Evolutionary conservation across 768 basidiomycete genomes (phyloP), one percentile per base, ranked within the genome.

Genomic region (Lentinus brumalis): DNA sequence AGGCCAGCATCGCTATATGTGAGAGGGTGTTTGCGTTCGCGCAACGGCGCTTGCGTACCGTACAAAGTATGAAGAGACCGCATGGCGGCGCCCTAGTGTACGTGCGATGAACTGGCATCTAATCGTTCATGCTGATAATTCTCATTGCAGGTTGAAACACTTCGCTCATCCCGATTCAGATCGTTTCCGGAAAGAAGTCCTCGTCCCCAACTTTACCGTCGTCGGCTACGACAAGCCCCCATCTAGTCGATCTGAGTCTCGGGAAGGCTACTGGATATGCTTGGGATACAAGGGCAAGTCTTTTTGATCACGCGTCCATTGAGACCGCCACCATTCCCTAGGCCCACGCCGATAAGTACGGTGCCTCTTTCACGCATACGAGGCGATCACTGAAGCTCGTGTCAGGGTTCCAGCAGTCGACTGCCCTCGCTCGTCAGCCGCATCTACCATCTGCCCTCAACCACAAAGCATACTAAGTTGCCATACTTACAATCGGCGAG

Each of bases 191-290:
- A 75, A 75, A 32, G 68, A 79, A n/a, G 70, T 74, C 5, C 78
- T 97, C 1, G 75, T 80, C 21, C 84, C 85, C 0, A 77, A 81
- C 62, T 98, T 98, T 70, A 72, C 79, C 30, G 73, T 79, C 16
- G 91, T 97, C 0, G 74, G 79, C 16, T 86, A 81, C 67, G 75
- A 87, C 68, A 98, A 98, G 71, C 96, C 96, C 0, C 77, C 83
- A n/a, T 83, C 92, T 0, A 94, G 92, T 55, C 81, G 95, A 8
- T 67, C 82, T 0, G 88, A 88, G 59, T 94, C 91, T 0, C 81
- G 84, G 31, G 96, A 98, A 70, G 88, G 84, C 0, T 98, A 94
- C 73, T 96, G 88, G 78, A 77, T 97, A 9, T 97, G 95, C 70
- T 78, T 85, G 50, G 92, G 92, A 1, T 94, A 83, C 81, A 82